A percentile compares a stretch with the other conserved stretches of the same genome.
Conservation (phyloP, 1,139 yeast genomes). For the Taiozyma sp. region DNA sequence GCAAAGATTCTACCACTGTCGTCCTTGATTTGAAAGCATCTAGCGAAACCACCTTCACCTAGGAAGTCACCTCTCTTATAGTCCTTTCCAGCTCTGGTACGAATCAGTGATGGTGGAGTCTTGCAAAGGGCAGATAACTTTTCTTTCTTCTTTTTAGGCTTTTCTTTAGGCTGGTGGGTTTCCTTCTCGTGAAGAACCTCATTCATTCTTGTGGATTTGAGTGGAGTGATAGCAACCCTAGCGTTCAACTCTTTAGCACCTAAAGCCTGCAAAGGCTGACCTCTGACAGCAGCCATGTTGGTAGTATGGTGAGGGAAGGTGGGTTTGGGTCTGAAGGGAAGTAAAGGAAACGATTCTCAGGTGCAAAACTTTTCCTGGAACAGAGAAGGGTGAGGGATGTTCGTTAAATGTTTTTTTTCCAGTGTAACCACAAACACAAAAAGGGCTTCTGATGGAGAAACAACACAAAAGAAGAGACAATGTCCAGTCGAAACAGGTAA, state of each 20-base stretch:
- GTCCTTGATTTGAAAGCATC: slow-evolving; percentile 96
- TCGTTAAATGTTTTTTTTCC: not conserved
- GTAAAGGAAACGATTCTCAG: not conserved
- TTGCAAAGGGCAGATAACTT: slow-evolving; percentile 85
- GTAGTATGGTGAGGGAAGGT: not conserved
- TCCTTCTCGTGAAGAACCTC: slow-evolving; percentile 16
- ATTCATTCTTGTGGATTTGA: slow-evolving; percentile 23
- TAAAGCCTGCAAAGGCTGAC: slow-evolving; percentile 28
- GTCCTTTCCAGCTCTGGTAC: slow-evolving; percentile 82
- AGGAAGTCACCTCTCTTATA: slow-evolving; percentile 87
- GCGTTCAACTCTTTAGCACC: slow-evolving; percentile 27
- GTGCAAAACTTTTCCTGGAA: not conserved
- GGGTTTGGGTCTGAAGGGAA: not conserved
- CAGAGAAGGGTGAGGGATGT: not conserved
- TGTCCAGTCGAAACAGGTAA: not conserved
- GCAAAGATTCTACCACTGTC: slow-evolving; percentile 85
- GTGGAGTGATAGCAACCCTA: slow-evolving; percentile 24
- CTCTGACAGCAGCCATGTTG: slow-evolving; percentile 26
- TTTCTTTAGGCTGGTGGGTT: slow-evolving; percentile 18
- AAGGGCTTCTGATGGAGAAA: not conserved
- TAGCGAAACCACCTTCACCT: slow-evolving; percentile 99
- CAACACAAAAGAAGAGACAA: slow-evolving; percentile 2
- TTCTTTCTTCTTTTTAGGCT: slow-evolving; percentile 67
- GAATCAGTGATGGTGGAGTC: slow-evolving; percentile 90
- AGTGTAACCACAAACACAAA: slow-evolving; percentile 6